Evolutionary conservation across 2,329 filamentous ascomycete species (phyloP), one percentile per base, ranked within the genome.

Genomic region (Colletotrichum tofieldiae): DNA sequence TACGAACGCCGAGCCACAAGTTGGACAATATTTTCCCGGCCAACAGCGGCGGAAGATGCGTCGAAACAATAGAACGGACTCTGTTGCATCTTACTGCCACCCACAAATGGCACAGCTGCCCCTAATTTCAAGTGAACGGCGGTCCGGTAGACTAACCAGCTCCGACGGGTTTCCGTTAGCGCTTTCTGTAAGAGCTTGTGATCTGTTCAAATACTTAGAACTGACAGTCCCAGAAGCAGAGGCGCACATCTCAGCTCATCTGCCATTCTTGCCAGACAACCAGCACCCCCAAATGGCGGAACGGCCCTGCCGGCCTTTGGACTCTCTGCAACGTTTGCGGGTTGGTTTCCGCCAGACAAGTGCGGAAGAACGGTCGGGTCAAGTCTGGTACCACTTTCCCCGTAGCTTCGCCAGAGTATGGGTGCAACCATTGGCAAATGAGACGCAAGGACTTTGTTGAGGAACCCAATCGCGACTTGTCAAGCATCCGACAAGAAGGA

Each of bases 291-390:
- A 11, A 49, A 32, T 37, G 58, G 58, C 43, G 58, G 12, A n/a
- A 61, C 29, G 58, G 58, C 5, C 58, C 58, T 5, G 26, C 29
- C 12, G 58, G 58, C 29, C 41, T 45, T 12, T 61, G 58, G 58
- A 49, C 58, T 1, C 58, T 61, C 1, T 61, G 58, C 26, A 61
- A 61, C 16, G 58, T 49, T 8, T 61, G 58, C 20, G 58, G 58
- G 32, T 14, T 61, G 18, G 5, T 61, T 8, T 61, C 49, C 14
- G 43, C 58, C 5, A 20, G 43, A 6, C 11, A 29, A 20, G 9
- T 37, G 32, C 58, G 58, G 16, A 49, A 32, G 8, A 49, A 7
- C 43, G 29, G 20, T 8, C 20, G 29, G 2, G 16, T 9, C 16
- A 47, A 5, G 45, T 11, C 29, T 12, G 5, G 3, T 2, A 12